Base-by-base conservation (phyloP, 2,329 filamentous ascomycete genomes). In the Cordyceps militaris region DNA sequence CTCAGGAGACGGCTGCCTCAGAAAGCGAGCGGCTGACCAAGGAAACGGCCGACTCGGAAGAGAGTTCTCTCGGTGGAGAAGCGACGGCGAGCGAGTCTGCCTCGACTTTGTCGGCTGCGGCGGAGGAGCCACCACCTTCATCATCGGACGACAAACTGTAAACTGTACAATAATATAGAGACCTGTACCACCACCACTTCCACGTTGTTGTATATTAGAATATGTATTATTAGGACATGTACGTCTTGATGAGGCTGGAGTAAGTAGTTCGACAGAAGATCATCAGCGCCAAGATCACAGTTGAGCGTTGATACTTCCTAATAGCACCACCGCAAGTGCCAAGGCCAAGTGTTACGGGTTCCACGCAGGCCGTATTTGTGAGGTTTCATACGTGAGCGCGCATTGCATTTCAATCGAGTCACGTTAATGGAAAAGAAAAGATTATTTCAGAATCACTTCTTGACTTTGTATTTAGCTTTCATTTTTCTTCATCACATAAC, bases 401-500 rank as follows among this genome's bases (percentile, higher is more conserved):
- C 14, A 14, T 38, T 16, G 34, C 34, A 38, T 4, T 38, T 3
- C 3, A 16, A 38, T n/a, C 26, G 30, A 7, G 21, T 56, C 42
- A 56, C 53, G 23, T 16, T 3, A 34, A 8, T 16, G 4, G 4
- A 11, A 30, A 48, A 5, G 21, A 24, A 2, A 10, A 13, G 1
- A 49, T n/a, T n/a, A 26, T 57, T 57, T 60, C 49, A 52, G 42
- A 71, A 71, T 72, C 71, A 73, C 69, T 72, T 74, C 72, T 73
- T 70, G 74, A 75, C 73, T 78, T 49, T 57, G 75, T 78, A 77
- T 71, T 74, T 71, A 74, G 73, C 74, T 71, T 74, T 30, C 24
- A 73, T 71, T 65, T 73, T n/a, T n/a, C n/a, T n/a, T 70, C 69
- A 71, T 73, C 70, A 73, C 47, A 57, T 57, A 48, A 71, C 73